These are phyloP conservation scores for Moricandia moricandioides DNA, from an alignment of 345 rosid genomes.

Conservation along the genomic window DNA sequence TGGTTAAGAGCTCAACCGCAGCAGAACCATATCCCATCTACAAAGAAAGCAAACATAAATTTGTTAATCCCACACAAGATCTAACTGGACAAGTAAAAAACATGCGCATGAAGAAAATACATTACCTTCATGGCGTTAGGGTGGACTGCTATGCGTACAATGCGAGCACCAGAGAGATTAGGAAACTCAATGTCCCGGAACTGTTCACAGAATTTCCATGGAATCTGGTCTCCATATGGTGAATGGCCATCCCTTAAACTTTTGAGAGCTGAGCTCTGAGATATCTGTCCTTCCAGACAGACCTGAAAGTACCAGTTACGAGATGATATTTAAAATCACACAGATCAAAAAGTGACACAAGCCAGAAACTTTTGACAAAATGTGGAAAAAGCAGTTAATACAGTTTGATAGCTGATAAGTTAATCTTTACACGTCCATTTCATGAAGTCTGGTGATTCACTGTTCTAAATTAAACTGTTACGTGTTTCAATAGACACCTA, in stretches of 20 bases:
- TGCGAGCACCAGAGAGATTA: constrained; percentile 91
- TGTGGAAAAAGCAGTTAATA: constrained; percentile 4
- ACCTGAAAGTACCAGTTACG: constrained; percentile 46
- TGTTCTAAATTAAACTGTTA: neutral
- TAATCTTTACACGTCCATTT: constrained; percentile 1
- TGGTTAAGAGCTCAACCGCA: constrained; percentile 80
- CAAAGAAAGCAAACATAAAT: constrained; percentile 24
- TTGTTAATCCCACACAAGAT: constrained; percentile 29
- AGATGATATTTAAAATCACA: constrained; percentile 17
- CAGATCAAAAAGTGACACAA: neutral
- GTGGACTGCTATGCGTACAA: constrained; percentile 96
- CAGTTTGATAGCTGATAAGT: neutral
- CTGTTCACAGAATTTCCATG: constrained; percentile 97
- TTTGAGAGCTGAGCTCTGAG: constrained; percentile 69
- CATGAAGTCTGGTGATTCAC: neutral
- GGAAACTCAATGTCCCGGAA: constrained; percentile 82
- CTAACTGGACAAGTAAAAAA: neutral
- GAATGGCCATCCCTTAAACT: constrained; percentile 78
- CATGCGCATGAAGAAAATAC: neutral
- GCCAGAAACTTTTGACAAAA: neutral
- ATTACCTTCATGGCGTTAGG: constrained; percentile 93
- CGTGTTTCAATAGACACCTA: constrained; percentile 2
- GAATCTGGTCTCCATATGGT: constrained; percentile 96
- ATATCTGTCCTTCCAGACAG: constrained; percentile 89
- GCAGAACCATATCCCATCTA: constrained; percentile 98